Conservation (phyloP, 148 eudicot species). For the Euryodendron excelsum region DNA sequence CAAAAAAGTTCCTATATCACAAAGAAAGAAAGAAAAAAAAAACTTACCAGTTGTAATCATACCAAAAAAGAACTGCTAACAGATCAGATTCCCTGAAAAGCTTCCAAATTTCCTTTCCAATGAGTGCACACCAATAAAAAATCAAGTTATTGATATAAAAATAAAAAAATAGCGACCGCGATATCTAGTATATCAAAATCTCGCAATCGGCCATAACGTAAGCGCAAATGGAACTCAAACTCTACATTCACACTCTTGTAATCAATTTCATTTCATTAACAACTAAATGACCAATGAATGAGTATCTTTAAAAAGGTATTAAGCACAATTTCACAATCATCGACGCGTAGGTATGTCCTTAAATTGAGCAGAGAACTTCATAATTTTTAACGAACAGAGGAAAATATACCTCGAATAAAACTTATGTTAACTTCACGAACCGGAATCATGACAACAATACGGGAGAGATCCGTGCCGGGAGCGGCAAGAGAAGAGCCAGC, state of each 20-base stretch:
- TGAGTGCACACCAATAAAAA: background rate
- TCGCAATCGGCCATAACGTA: too few relatives aligned
- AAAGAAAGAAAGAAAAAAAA: too few relatives aligned
- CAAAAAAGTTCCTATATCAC: too few relatives aligned
- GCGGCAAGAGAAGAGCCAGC: conserved; percentile 74
- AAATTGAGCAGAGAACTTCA: too few relatives aligned
- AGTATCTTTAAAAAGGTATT: background rate
- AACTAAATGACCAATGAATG: background rate
- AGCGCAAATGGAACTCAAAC: too few relatives aligned
- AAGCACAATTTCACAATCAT: background rate
- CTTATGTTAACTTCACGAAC: conserved; percentile 66
- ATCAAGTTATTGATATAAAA: background rate
- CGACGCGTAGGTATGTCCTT: too few relatives aligned
- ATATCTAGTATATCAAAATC: too few relatives aligned
- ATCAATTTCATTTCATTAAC: background rate
- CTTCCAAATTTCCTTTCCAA: background rate
- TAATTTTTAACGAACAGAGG: background rate
- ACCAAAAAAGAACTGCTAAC: too few relatives aligned
- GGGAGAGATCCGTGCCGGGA: conserved; percentile 64
- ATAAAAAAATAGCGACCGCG: too few relatives aligned
- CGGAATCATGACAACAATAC: conserved; percentile 76
- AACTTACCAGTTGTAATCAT: too few relatives aligned
- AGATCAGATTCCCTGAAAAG: background rate
- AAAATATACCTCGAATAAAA: conserved; percentile 61
- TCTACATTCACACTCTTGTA: too few relatives aligned